Percentiles rank a stretch among this genome's conserved stretches.
phyloP scores from a whole-genome alignment of 768 basidiomycete species.

The Suillus subluteus region DNA sequence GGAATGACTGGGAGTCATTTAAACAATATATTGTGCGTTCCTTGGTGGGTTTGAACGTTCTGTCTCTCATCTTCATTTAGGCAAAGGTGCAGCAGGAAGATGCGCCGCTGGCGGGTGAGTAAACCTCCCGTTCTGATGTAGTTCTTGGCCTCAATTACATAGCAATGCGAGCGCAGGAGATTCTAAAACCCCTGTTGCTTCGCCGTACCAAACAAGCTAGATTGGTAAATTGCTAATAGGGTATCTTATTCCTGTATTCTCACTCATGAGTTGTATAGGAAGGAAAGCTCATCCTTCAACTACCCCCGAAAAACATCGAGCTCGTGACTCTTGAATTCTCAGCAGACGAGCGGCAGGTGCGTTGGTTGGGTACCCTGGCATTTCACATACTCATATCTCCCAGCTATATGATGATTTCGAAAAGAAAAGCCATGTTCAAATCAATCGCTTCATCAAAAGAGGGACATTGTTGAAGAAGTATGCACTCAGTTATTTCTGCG shows the following conservation, averaged over 20 bases:
- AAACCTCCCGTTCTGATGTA: background rate
- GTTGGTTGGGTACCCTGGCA: constrained; percentile 15
- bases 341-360: constrained; percentile 63
- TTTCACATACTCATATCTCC: background rate
- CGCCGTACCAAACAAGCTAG: constrained; percentile 71
- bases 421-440: constrained; percentile 51
- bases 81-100: constrained; percentile 56
- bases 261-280: constrained; percentile 38
- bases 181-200: constrained; percentile 68
- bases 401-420: constrained; percentile 65
- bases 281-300: constrained; percentile 67
- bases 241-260: background rate
- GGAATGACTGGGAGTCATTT: constrained; percentile 75
- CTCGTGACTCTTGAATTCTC: constrained; percentile 66
- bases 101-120: constrained; percentile 62
- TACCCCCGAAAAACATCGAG: constrained; percentile 63
- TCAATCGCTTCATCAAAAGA: constrained; percentile 64
- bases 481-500: constrained; percentile 24
- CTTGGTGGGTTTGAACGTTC: background rate
- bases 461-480: constrained; percentile 76
- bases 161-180: constrained; percentile 66
- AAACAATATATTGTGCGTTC: constrained; percentile 54
- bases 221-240: constrained; percentile 28
- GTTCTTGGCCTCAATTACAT: background rate
- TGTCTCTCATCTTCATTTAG: constrained; percentile 29